Percentiles rank a stretch among this genome's conserved stretches.
phyloP scores from a whole-genome alignment of 371 early-diverging fungal species.

The Catenaria anguillulae region DNA sequence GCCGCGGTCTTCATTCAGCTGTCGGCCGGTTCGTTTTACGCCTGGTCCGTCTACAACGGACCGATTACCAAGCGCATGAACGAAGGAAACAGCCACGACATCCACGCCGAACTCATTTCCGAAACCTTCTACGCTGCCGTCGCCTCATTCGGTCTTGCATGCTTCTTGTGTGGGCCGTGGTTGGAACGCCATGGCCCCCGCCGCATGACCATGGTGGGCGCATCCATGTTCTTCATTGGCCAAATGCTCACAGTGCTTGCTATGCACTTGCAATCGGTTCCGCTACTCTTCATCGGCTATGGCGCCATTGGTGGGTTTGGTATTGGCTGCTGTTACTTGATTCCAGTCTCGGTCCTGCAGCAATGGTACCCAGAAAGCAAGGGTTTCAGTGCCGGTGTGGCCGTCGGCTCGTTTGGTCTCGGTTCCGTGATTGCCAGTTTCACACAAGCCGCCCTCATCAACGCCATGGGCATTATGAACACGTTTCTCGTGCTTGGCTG shows the following conservation, averaged over 20 bases:
- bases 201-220: slow-evolving; percentile 16
- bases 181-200: slow-evolving; percentile 25
- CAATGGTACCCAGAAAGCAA: slow-evolving; percentile 27
- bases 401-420: slow-evolving; percentile 38
- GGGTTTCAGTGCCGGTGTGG: slow-evolving; percentile 24
- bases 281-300: slow-evolving; percentile 34
- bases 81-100: neutral
- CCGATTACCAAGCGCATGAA: neutral
- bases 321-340: slow-evolving; percentile 32
- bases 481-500: slow-evolving; percentile 31
- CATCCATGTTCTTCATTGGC: slow-evolving; percentile 18
- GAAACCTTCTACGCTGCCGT: slow-evolving; percentile 5
- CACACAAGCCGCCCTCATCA: slow-evolving; percentile 23
- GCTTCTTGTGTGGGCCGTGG: slow-evolving; percentile 23
- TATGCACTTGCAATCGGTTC: slow-evolving; percentile 22
- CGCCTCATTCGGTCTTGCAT: slow-evolving; percentile 23
- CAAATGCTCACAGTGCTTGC: slow-evolving; percentile 26
- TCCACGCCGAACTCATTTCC: slow-evolving; percentile 11
- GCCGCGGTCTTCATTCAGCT: slow-evolving; percentile 47
- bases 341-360: slow-evolving; percentile 22
- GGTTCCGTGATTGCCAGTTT: slow-evolving; percentile 36
- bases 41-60: slow-evolving; percentile 18
- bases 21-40: slow-evolving; percentile 50
- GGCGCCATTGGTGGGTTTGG: slow-evolving; percentile 35
- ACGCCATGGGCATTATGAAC: slow-evolving; percentile 20